These are phyloP conservation scores for Geotrichum ghanense DNA, from an alignment of 805 yeast species.

Conservation along the genomic window DNA sequence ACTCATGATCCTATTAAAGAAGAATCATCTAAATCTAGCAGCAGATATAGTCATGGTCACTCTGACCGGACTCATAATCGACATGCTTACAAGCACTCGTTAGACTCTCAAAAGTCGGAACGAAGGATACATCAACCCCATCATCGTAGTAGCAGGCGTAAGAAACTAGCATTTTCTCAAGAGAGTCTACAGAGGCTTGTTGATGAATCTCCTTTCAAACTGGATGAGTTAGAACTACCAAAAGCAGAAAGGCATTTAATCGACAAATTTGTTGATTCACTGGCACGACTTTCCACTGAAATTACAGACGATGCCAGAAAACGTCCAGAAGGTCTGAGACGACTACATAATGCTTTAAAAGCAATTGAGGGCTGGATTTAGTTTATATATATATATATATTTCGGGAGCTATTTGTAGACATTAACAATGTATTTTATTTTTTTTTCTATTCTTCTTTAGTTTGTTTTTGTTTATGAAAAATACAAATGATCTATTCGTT, in stretches of 20 bases:
- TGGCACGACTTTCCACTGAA: constrained; percentile 78
- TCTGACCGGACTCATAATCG: background rate
- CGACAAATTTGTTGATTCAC: constrained; percentile 76
- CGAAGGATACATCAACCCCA: background rate
- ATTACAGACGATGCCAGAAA: constrained; percentile 79
- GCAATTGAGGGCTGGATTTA: constrained; percentile 73
- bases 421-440: too few species aligned
- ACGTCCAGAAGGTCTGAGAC: constrained; percentile 64
- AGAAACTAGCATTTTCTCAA: constrained; percentile 10
- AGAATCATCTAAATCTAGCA: background rate
- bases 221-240: constrained; percentile 62
- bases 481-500: too few species aligned
- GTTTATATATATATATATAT: background rate
- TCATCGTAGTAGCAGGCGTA: background rate
- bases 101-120: background rate
- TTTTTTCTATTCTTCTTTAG: too few species aligned
- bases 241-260: constrained; percentile 65
- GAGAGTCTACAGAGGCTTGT: constrained; percentile 19
- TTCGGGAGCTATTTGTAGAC: too few species aligned
- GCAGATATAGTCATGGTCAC: too few species aligned
- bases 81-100: background rate
- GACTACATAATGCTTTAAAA: constrained; percentile 71
- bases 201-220: constrained; percentile 33
- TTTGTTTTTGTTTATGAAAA: too few species aligned
- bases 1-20: background rate